Conservation (phyloP, 2,329 filamentous ascomycete species). For the Fusarium sublunatum region DNA sequence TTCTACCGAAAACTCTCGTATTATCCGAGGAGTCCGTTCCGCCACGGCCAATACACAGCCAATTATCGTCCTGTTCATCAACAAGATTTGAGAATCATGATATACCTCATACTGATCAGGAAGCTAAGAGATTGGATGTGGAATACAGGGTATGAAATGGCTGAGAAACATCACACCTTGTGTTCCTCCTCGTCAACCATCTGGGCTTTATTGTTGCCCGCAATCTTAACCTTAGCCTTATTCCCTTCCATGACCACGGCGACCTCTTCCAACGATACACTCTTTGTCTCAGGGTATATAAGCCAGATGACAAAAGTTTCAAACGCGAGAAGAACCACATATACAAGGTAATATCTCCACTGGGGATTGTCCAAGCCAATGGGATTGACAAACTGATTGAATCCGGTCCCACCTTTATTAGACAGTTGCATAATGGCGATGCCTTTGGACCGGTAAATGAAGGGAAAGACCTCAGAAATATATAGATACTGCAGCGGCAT, state of each 20-base stretch:
- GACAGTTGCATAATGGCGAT: conserved; percentile 36
- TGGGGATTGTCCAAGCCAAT: conserved; percentile 25
- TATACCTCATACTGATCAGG: too few relatives aligned
- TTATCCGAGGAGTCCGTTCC: too few relatives aligned
- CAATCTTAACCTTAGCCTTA: conserved; percentile 17
- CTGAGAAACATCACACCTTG: too few relatives aligned
- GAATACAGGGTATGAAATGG: too few relatives aligned
- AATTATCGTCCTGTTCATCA: too few relatives aligned
- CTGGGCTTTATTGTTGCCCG: neutral
- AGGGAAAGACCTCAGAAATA: conserved; percentile 45
- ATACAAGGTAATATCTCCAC: conserved; percentile 38
- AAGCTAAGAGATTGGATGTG: too few relatives aligned
- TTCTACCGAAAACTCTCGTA: too few relatives aligned
- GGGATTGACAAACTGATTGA: conserved; percentile 37
- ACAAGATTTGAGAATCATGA: too few relatives aligned
- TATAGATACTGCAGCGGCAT: conserved; percentile 48
- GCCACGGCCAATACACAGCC: too few relatives aligned
- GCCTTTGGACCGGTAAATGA: conserved; percentile 34
- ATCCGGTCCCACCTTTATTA: conserved; percentile 26
- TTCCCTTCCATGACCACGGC: conserved; percentile 21
- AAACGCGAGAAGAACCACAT: conserved; percentile 19
- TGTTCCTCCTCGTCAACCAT: neutral
- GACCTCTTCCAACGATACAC: conserved; percentile 22
- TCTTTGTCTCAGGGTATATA: conserved; percentile 22
- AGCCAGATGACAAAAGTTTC: conserved; percentile 30